Conservation (phyloP, 2,329 filamentous ascomycete genomes). For the Paecilomyces variotii region DNA sequence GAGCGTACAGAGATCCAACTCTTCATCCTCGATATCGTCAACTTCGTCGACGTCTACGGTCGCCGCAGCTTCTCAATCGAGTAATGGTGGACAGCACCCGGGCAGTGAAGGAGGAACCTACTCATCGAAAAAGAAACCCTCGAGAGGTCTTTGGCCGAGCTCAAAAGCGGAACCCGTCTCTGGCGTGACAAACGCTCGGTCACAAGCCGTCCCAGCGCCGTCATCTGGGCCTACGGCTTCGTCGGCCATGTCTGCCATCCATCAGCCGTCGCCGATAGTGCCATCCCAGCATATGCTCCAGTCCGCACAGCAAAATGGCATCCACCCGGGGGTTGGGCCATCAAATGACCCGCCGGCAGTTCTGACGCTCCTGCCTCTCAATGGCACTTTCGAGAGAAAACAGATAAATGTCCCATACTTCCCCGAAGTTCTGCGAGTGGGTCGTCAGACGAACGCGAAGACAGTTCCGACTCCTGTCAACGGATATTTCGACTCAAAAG, state of each 20-base stretch:
- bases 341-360: slow-evolving; percentile 61
- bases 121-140: slow-evolving; percentile 40
- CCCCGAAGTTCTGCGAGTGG: slow-evolving; percentile 91
- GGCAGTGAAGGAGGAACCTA: slow-evolving; percentile 31
- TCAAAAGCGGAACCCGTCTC: slow-evolving; percentile 59
- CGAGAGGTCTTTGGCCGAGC: slow-evolving; percentile 54
- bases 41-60: slow-evolving; percentile 47
- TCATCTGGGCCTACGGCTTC: slow-evolving; percentile 52
- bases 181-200: slow-evolving; percentile 53
- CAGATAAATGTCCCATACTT: slow-evolving; percentile 87
- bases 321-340: slow-evolving; percentile 36
- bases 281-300: slow-evolving; percentile 64
- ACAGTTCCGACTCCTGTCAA: slow-evolving; percentile 85
- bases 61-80: slow-evolving; percentile 22
- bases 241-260: slow-evolving; percentile 55
- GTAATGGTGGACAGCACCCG: slow-evolving; percentile 29
- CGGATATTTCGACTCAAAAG: slow-evolving; percentile 97
- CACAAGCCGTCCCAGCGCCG: slow-evolving; percentile 53
- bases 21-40: slow-evolving; percentile 71
- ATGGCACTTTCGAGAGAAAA: slow-evolving; percentile 95
- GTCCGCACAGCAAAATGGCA: slow-evolving; percentile 53
- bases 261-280: slow-evolving; percentile 54
- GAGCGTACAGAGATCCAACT: slow-evolving; percentile 76
- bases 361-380: slow-evolving; percentile 79
- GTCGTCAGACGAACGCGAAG: slow-evolving; percentile 94